Percentiles rank a stretch among this genome's conserved stretches.
These are phyloP conservation scores for Aaosphaeria pasadenensis DNA, from an alignment of 2,329 filamentous ascomycete species.

Conservation along the genomic window DNA sequence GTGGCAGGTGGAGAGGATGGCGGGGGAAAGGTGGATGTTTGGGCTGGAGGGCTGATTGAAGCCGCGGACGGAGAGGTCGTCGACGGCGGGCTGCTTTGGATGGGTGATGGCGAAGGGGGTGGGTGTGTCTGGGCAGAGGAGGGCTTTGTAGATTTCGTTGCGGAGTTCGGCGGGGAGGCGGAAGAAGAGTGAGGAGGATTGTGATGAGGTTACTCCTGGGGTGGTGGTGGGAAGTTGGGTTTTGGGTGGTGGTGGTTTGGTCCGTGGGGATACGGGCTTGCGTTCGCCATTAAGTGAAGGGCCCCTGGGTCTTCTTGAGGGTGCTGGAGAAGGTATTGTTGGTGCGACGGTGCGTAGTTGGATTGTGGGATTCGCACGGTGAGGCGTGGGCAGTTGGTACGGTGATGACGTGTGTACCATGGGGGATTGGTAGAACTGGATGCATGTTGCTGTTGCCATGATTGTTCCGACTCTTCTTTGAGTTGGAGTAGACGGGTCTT, in stretches of 20 bases:
- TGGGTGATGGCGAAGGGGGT: neutral
- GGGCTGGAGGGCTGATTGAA: constrained; percentile 5
- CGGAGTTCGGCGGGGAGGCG: constrained; percentile 48
- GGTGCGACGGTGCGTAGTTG: neutral
- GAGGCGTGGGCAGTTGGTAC: neutral
- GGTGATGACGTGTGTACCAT: neutral
- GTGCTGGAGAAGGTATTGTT: neutral
- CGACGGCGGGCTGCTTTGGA: neutral
- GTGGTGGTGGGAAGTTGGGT: neutral
- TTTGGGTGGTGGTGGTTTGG: neutral
- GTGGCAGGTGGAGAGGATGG: constrained; percentile 42
- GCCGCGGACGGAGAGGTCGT: constrained; percentile 7
- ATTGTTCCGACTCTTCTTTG: neutral
- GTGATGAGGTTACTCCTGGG: neutral
- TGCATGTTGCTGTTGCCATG: neutral
- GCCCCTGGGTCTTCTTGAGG: neutral
- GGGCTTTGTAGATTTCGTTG: constrained; percentile 53
- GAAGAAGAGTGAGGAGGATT: neutral
- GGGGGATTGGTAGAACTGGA: neutral
- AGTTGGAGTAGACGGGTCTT: neutral
- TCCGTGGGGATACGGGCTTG: neutral
- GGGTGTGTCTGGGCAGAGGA: constrained; percentile 28
- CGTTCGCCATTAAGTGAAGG: too few species aligned
- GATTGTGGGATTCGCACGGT: neutral
- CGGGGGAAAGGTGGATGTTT: constrained; percentile 29